Base-by-base conservation (phyloP, 2,329 filamentous ascomycete species). In the Venturia pyrina region DNA sequence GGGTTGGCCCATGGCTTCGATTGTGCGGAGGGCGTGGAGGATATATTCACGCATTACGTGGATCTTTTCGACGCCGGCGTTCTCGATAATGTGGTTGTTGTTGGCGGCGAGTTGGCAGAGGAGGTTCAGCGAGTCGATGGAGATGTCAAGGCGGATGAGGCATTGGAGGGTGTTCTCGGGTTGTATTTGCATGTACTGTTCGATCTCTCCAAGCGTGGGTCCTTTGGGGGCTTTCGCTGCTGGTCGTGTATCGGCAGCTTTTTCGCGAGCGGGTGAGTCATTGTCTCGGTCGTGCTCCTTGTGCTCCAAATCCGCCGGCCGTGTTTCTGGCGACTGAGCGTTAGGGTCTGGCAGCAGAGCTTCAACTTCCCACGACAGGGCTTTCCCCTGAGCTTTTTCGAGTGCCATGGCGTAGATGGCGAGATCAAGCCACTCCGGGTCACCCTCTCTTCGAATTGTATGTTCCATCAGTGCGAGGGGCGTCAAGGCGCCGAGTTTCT, bases 1-100 rank as follows among this genome's bases (percentile, higher is more conserved):
- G 7, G 37, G 11, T 32, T 34, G 28, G 63, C 71, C 56, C 40
- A 44, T 61, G n/a, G 17, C 28, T 32, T 78, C 76, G 40, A 74
- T 67, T 4, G 71, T 68, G 28, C 75, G 75, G 10, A 78, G 72
- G 19, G 72, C 70, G 67, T 77, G 75, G 60, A 78, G 75, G 43
- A 78, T 71, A 67, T 74, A 78, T 44, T 72, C 70, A n/a, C 70
- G 71, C 28, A 75, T 72, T 56, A 76, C 62, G 62, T 70, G 69
- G 37, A 70, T 63, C 11, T 34, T 59, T 15, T 59, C 53, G 5
- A 37, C 10, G 53, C 53, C 53, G 34, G 28, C 53, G 7, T 32
- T n/a, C 8, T 59, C 53, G 53, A 59, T 13, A 32, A n/a, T 37
- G 48, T 53, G 48, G 21, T 53, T 53, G 6, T 34, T 15, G 3